Evolutionary conservation across 192 early-diverging fungal species (phyloP), one percentile per base, ranked within the genome.

Genomic region (Oehlia diaphana): DNA sequence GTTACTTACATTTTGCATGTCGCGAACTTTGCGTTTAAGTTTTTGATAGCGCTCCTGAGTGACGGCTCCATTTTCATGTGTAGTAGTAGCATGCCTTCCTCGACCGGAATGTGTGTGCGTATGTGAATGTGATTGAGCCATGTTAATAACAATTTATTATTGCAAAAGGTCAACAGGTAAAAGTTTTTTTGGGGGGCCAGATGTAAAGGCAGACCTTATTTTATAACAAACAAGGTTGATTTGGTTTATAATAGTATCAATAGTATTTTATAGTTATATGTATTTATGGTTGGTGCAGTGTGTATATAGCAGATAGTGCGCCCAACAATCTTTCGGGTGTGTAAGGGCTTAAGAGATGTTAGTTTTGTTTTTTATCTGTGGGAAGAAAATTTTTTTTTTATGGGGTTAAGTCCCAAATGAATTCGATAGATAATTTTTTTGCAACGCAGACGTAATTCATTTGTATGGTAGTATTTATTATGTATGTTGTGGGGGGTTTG

Each of bases 51-150:
- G 33, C 9, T 77, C 75, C 2, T 77, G 74, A 21, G 74, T 58
- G 12, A 77, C 42, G n/a, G 58, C 47, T 23, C 71, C 71, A 72
- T 72, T 77, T 42, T 66, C 75, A 42, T 49, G 31, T 39, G 74
- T 42, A 12, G 74, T 39, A 1, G 74, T 9, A n/a, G 35, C 35
- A 23, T 76, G 74, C 35, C 68, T 37, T 70, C 68, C 68, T 42
- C 74, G 44, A 63, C 61, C 26, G 37, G 74, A 76, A 53, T 70
- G 68, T 58, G 53, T 6, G 53, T 58, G 53, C 12, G 28, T 42
- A n/a, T 71, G 69, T 62, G 74, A 76, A 76, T 76, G 74, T 10
- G 62, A 63, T 76, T 76, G 74, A 19, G 74, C 58, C 74, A 76
- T 76, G 39, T 33, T 2, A 37, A 70, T 10, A 44, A 12, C 44